phyloP scores from a whole-genome alignment of 257 asterid species.

The Striga asiatica region DNA sequence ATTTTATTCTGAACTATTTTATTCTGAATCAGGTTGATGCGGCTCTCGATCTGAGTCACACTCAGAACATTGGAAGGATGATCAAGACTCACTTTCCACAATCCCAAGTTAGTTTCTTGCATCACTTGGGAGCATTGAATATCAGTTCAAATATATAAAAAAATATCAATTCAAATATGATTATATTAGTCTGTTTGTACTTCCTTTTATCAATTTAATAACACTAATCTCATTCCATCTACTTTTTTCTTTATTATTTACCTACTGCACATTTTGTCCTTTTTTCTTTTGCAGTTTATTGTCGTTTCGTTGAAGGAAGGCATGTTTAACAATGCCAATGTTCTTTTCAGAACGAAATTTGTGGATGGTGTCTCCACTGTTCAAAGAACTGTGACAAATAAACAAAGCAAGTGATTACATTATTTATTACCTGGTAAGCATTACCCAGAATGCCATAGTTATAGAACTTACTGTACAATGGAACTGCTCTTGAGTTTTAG shows the following conservation, averaged over 20 bases:
- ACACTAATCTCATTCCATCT: too few species aligned
- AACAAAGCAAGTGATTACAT: constrained; percentile 46
- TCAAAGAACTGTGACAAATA: constrained; percentile 72
- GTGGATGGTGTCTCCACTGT: constrained; percentile 98
- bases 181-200: too few species aligned
- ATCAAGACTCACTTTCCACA: constrained; percentile 94
- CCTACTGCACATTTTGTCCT: too few species aligned
- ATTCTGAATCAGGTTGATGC: constrained; percentile 77
- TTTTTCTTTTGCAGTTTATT: constrained; percentile 51
- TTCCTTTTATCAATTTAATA: too few species aligned
- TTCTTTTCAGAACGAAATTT: constrained; percentile 89
- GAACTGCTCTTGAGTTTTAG: too few species aligned
- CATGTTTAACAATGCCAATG: constrained; percentile 90
- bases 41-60: constrained; percentile 97
- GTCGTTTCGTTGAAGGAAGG: constrained; percentile 97
- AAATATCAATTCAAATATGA: too few species aligned
- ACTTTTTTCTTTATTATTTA: too few species aligned
- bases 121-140: too few species aligned
- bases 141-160: too few species aligned
- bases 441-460: not conserved
- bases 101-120: constrained; percentile 59
- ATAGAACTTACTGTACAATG: too few species aligned
- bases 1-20: not conserved
- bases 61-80: constrained; percentile 98
- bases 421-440: not conserved